Percentiles rank a stretch among this genome's conserved stretches.
phyloP scores from a whole-genome alignment of 2,329 filamentous ascomycete species.

The Sporothrix schenckii region DNA sequence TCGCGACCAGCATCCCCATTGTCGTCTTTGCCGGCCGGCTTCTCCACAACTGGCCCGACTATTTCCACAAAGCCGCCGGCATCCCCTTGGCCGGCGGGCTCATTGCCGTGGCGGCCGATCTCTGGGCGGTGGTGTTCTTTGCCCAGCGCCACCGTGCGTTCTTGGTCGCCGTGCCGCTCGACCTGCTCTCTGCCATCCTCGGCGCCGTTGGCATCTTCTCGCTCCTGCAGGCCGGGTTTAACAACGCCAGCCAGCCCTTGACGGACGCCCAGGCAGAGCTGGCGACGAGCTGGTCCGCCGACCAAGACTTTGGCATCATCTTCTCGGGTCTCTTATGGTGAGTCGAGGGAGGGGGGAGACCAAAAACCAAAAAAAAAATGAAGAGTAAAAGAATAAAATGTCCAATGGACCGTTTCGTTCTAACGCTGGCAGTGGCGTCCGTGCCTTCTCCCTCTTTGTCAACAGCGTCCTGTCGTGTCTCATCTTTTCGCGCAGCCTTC shows the following conservation, averaged over 20 bases:
- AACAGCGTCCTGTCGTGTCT: constrained; percentile 22
- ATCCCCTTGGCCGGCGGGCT: neutral
- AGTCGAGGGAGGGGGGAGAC: neutral
- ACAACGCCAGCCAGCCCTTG: neutral
- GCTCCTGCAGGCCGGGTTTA: neutral
- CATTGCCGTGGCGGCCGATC: neutral
- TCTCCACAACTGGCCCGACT: neutral
- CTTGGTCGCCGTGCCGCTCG: neutral
- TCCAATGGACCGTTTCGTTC: neutral
- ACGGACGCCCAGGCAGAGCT: neutral
- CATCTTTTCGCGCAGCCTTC: constrained; percentile 11
- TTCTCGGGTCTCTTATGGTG: constrained; percentile 14
- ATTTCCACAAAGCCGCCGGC: neutral
- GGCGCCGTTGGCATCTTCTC: neutral
- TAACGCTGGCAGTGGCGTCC: neutral
- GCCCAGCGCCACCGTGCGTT: neutral
- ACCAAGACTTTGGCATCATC: constrained; percentile 9
- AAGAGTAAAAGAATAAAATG: neutral
- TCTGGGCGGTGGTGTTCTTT: neutral
- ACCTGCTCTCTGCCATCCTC: neutral
- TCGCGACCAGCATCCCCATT: constrained; percentile 1
- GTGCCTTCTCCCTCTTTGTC: constrained; percentile 7
- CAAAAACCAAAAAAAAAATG: neutral
- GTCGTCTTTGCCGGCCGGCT: neutral
- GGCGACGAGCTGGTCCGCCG: neutral